Base-by-base conservation (phyloP, 78 protist genomes). In the Dictyostelium brefeldianum region DNA sequence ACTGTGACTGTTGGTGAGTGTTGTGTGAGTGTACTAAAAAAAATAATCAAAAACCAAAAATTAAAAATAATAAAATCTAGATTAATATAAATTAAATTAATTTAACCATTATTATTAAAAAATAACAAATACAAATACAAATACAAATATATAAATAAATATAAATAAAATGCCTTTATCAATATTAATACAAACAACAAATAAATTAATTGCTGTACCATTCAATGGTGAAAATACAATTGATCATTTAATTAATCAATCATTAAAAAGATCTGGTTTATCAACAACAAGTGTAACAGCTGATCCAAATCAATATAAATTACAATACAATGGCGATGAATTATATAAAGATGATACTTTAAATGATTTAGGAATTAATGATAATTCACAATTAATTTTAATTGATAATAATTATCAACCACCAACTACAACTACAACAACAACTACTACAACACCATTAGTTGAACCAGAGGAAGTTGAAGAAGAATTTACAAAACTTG, bases 181-280 rank as follows among this genome's bases (percentile, higher is more conserved):
- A 36, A 80, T 80, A 18, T 18, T n/a, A 62, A 64, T 80, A 10
- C 46, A 50, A 14, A 43, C 75, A 62, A 14, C 18, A 7, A 18
- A 64, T 77, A 80, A 80, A 80, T 62, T 47, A 22, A 80, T 80
- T 62, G 57, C 29, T 43, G 10, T 47, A 20, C 87, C 87, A n/a
- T 80, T 48, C 46, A 64, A 80, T 12, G 41, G n/a, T n/a, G 48
- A 27, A 22, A 48, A 59, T 4, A 43, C 75, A 22, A 46, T 80
- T n/a, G 22, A 80, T 10, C 43, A 80, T 41, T 62, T 62, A 25
- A 80, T 80, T 47, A 56, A 80, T 31, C 56, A 62, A 46, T 11
- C 62, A 18, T 20, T 64, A 29, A 80, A 62, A 62, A 64, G 62
- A 22, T 29, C 27, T 25, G 31, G 31, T 22, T 22, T 25, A 25